These are phyloP conservation scores for Umbelopsis sp. DNA, from an alignment of 371 early-diverging fungal species.

Conservation along the genomic window DNA sequence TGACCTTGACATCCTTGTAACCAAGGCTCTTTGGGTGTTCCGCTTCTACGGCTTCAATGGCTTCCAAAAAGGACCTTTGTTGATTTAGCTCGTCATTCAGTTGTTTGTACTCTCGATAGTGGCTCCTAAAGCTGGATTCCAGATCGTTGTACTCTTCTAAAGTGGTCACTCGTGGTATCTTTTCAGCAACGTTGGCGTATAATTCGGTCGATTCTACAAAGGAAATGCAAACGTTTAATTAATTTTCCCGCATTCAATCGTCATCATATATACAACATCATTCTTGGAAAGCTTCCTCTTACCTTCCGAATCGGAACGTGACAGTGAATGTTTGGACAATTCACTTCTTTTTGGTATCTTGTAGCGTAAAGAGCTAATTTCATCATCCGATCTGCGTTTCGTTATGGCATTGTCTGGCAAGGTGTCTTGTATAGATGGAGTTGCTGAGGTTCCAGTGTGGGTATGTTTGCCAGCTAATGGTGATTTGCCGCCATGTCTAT, in stretches of 20 bases:
- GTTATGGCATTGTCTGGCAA: neutral
- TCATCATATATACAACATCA: too few species aligned
- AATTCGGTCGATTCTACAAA: neutral
- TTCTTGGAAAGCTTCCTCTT: neutral
- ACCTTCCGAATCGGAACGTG: conserved; percentile 11
- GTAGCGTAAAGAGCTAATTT: neutral
- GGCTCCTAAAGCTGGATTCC: conserved; percentile 28
- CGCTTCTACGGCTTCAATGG: conserved; percentile 28
- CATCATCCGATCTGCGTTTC: conserved; percentile 12
- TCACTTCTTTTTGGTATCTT: conserved; percentile 16
- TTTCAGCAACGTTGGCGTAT: neutral
- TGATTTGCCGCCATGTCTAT: conserved; percentile 12
- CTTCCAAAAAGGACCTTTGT: conserved; percentile 33
- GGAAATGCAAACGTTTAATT: too few species aligned
- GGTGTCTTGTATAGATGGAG: neutral
- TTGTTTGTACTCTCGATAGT: conserved; percentile 24
- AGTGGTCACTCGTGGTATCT: neutral
- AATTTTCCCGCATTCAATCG: neutral
- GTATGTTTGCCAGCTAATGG: conserved; percentile 4
- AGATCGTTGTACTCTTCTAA: conserved; percentile 1
- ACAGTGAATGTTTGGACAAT: neutral
- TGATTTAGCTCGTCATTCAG: conserved; percentile 30
- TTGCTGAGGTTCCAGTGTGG: neutral
- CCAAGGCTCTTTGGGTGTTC: conserved; percentile 30
- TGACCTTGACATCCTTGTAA: conserved; percentile 26